Evolutionary conservation across 2,329 filamentous ascomycete genomes (phyloP), one percentile per base, ranked within the genome.

Genomic region (Rutstroemia sp.): DNA sequence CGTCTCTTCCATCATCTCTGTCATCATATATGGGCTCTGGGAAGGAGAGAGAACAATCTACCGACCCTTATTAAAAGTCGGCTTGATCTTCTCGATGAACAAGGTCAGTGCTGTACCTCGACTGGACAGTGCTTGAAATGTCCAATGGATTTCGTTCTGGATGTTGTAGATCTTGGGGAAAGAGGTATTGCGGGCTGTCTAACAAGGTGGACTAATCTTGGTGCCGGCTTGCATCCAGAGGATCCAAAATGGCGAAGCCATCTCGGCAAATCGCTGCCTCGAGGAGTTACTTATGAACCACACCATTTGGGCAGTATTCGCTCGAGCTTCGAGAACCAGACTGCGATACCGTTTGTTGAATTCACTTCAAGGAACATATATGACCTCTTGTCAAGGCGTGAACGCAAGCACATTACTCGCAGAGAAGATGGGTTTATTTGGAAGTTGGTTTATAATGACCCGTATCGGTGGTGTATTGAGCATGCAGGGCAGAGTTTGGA

Each of bases 131-230:
- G 56, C 38, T 21, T 6, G 38, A 34, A 56, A 42, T 62, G 58
- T 56, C 53, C 39, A 17, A 58, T 60, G 38, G 58, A 64, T 48
- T 62, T 51, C 51, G 39, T n/a, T 6, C 14, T 62, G 12, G 54
- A 58, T 54, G 50, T n/a, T 42, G 27, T 54, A 51, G 56, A 61
- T 38, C 44, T 59, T 51, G 56, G 60, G 27, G 58, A 57, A 41
- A 16, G 50, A 53, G 57, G 56, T 7, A 56, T 47, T 57, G 58
- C 52, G 41, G 37, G 58, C 9, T 12, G 50, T 38, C 17, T 51
- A 21, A 57, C 58, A 27, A 59, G 34, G 48, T 60, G 58, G 58
- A 25, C 49, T 44, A 55, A 55, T 47, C 45, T 60, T 30, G 58
- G 54, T 30, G 41, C 58, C 21, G 59, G 59, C 25, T 25, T 46